Evolutionary conservation across 2,329 filamentous ascomycete genomes (phyloP).

Genomic region (Graphium sp.): DNA sequence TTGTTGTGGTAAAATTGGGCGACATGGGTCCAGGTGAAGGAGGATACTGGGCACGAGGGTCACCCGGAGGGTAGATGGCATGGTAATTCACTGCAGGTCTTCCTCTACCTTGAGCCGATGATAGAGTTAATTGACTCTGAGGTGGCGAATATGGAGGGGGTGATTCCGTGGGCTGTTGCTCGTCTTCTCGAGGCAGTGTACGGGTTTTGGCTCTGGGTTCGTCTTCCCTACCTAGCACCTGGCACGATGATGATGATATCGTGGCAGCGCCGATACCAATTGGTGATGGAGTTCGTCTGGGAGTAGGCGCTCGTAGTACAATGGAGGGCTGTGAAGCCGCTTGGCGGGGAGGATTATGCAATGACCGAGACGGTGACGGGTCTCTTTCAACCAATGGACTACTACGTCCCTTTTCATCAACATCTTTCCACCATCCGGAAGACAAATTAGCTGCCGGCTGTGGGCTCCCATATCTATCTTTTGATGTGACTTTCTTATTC

Average conservation of each 20-base stretch:
- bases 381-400: too few relatives aligned
- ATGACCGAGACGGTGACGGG: too few relatives aligned
- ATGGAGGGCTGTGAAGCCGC: too few relatives aligned
- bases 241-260: constrained; percentile 6
- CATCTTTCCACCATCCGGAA: too few relatives aligned
- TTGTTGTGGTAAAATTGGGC: constrained; percentile 42
- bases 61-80: constrained; percentile 39
- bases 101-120: too few relatives aligned
- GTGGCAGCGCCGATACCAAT: constrained; percentile 7
- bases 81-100: constrained; percentile 28
- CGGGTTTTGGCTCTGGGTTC: constrained; percentile 1
- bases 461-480: too few relatives aligned
- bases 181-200: background rate
- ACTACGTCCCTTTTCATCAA: too few relatives aligned
- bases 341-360: too few relatives aligned
- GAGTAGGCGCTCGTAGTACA: constrained; percentile 18
- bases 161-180: constrained; percentile 14
- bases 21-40: constrained; percentile 45
- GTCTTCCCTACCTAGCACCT: background rate
- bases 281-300: constrained; percentile 16
- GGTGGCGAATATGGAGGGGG: constrained; percentile 41
- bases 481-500: too few relatives aligned
- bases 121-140: constrained; percentile 17
- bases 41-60: constrained; percentile 28
- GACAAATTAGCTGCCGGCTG: too few relatives aligned